Evolutionary conservation across 169 alveolate species (phyloP), one percentile per base, ranked within the genome.

Genomic region (Cardiosporidium cionae): DNA sequence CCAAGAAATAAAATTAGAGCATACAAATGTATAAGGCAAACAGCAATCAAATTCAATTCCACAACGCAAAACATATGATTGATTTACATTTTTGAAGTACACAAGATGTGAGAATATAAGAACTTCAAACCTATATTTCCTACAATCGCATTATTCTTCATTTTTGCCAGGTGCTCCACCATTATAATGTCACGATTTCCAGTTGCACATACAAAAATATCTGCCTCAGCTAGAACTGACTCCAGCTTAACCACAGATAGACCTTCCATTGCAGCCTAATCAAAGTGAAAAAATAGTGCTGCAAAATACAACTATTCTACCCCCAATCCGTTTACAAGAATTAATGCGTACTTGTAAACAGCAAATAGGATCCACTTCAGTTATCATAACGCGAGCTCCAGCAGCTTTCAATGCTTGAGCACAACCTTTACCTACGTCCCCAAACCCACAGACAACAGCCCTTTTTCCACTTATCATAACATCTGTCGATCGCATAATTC

Each of bases 361-460:
- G 84, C 99, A 97, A 72, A 97, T 95, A 0, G 99, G 99, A 81
- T 97, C 99, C 35, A 95, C 89, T 84, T 97, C 99, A 28, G 98
- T 91, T 67, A 97, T 91, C 70, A 86, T 78, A 34, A 97, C 99
- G 67, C 97, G 91, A 65, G 99, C 98, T 28, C 99, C 99, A 32
- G 91, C 89, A 9, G 97, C 98, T 75, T 92, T 88, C 94, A 97
- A 87, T 71, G 98, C 98, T 34, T 90, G 93, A 53, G 98, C 99
- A 71, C 96, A 95, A 44, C 99, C 99, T 86, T 96, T 97, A 27
- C 99, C 99, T 62, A 96, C 99, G 83, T 97, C 98, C 35, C 99
- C 99, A 81, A 82, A 97, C 65, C 99, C 99, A 74, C 95, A 88
- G 58, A 97, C 93, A 22, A 96, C 96, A 23, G 90, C 98, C 32